phyloP scores from a whole-genome alignment of 2,329 filamentous ascomycete genomes.

The Trichoderma pleuroti region DNA sequence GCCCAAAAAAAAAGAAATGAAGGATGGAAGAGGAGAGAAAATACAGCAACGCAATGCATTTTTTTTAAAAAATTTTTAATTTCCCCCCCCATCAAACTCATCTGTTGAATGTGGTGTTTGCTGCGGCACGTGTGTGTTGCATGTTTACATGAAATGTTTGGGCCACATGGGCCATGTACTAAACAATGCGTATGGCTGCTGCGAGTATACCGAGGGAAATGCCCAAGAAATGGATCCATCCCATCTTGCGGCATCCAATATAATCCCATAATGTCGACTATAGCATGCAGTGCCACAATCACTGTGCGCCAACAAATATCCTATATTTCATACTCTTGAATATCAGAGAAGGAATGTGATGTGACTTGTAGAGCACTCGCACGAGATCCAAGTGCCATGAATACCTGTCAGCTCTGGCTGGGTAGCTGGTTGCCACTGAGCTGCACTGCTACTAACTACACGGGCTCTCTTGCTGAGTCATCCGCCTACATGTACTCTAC shows the following conservation, averaged over 20 bases:
- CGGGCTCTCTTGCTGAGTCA: conserved; percentile 8
- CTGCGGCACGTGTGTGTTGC: background rate
- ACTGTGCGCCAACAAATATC: background rate
- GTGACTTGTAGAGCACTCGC: background rate
- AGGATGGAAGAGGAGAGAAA: background rate
- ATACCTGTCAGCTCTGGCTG: background rate
- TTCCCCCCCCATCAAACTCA: background rate
- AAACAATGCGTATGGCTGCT: background rate
- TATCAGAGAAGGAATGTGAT: background rate
- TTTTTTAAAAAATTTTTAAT: no score
- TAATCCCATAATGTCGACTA: background rate
- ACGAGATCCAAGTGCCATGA: background rate
- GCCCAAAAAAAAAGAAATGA: background rate
- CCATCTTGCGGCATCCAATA: background rate
- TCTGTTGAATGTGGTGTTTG: background rate
- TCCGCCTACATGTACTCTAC: background rate
- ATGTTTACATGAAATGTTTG: background rate
- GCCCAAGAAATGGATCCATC: background rate
- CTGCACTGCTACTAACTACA: background rate
- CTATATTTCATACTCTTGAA: background rate
- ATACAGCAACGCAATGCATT: background rate
- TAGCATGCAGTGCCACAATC: background rate
- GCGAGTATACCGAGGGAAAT: background rate
- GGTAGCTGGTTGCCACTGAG: background rate
- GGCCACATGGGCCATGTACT: background rate